Conservation (phyloP, 257 asterid species). For the Dorcoceras hygrometricum region DNA sequence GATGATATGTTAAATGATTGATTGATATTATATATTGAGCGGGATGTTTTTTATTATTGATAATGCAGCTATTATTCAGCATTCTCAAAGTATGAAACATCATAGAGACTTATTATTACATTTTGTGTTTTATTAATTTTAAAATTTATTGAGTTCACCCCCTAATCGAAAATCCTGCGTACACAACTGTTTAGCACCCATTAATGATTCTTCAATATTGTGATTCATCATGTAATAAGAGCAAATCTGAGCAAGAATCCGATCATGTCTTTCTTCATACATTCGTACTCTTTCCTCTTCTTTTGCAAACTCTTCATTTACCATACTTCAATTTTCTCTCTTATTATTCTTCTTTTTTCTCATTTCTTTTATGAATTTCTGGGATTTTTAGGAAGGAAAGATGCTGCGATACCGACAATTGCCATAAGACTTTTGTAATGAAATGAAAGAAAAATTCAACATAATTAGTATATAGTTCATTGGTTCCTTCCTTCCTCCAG, state of each 20-base stretch:
- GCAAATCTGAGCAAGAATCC: constrained; percentile 31
- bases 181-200: constrained; percentile 19
- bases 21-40: too few relatives aligned
- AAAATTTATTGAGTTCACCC: too few relatives aligned
- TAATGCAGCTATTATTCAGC: too few relatives aligned
- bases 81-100: too few relatives aligned
- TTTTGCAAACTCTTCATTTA: constrained; percentile 29
- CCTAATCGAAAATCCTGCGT: too few relatives aligned
- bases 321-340: constrained; percentile 25
- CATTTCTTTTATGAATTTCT: constrained; percentile 22
- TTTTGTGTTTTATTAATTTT: too few relatives aligned
- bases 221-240: constrained; percentile 32
- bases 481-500: neutral
- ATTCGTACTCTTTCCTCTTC: constrained; percentile 30
- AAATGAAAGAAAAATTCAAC: neutral
- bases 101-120: too few relatives aligned
- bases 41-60: too few relatives aligned
- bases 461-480: too few relatives aligned
- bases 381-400: constrained; percentile 26
- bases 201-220: constrained; percentile 27
- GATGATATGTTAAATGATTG: too few relatives aligned
- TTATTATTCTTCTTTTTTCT: constrained; percentile 16
- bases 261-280: constrained; percentile 32
- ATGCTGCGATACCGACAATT: constrained; percentile 31
- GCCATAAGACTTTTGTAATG: too few relatives aligned